These are phyloP conservation scores for Marchantia paleacea DNA, from an alignment of 225 moss, liverwort and hornwort species.

Conservation along the genomic window DNA sequence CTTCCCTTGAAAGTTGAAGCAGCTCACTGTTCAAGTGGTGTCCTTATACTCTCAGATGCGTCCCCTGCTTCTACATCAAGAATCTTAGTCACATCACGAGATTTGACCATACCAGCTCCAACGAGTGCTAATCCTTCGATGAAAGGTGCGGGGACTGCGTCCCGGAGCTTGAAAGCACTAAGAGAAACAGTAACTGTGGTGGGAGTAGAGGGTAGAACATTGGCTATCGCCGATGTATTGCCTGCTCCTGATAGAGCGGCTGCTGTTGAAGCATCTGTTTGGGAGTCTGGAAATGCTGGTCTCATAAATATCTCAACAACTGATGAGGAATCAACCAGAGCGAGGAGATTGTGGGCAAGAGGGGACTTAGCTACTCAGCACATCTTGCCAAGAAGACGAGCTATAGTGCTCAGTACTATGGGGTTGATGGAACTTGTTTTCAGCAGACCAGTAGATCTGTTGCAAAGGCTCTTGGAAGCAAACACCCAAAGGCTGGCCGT, in stretches of 20 bases:
- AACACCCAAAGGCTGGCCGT: conserved; percentile 60
- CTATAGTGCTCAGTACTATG: conserved; percentile 89
- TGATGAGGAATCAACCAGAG: conserved; percentile 73
- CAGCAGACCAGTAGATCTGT: conserved; percentile 87
- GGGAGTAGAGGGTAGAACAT: conserved; percentile 85
- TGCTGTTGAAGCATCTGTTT: conserved; percentile 84
- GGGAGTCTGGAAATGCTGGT: conserved; percentile 62
- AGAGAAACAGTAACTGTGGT: conserved; percentile 84
- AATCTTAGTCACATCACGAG: conserved; percentile 70
- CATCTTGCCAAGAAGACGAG: conserved; percentile 74
- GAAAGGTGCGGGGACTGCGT: conserved; percentile 47
- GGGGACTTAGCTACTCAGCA: conserved; percentile 98
- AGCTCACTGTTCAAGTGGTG: conserved; percentile 88
- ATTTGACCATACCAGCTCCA: conserved; percentile 62
- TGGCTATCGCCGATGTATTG: conserved; percentile 88
- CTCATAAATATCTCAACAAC: conserved; percentile 30
- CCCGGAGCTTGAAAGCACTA: conserved; percentile 69
- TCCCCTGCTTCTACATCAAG: conserved; percentile 76
- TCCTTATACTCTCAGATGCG: conserved; percentile 82
- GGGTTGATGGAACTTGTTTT: conserved; percentile 87
- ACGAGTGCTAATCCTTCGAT: conserved; percentile 46
- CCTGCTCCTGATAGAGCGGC: conserved; percentile 84
- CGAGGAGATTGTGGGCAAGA: conserved; percentile 86
- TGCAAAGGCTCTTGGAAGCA: conserved; percentile 81
- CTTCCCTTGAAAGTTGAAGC: conserved; percentile 79